Evolutionary conservation across 352 stramenopile species (phyloP).

Genomic region (Pythium insidiosum): DNA sequence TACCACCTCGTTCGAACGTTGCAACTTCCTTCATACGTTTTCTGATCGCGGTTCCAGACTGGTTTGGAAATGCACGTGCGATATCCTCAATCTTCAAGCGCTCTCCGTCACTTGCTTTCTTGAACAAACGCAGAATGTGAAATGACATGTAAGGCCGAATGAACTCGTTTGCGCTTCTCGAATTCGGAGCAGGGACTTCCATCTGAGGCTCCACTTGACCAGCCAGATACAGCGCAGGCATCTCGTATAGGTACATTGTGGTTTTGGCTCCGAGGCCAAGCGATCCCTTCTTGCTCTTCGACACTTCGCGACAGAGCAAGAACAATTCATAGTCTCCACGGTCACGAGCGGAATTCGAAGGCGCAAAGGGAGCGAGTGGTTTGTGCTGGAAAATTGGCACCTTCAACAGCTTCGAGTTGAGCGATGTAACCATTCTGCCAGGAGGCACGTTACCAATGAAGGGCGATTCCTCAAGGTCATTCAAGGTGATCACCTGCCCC

Average conservation of each 20-base stretch:
- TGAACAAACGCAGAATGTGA: conserved; percentile 77
- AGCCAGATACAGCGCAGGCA: conserved; percentile 66
- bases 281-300: conserved; percentile 61
- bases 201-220: conserved; percentile 80
- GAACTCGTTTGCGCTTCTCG: conserved; percentile 73
- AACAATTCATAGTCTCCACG: conserved; percentile 55
- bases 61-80: conserved; percentile 69
- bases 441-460: conserved; percentile 78
- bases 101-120: conserved; percentile 72
- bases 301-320: conserved; percentile 56
- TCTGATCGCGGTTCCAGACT: conserved; percentile 73
- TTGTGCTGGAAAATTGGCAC: conserved; percentile 74
- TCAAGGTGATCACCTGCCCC: conserved; percentile 77
- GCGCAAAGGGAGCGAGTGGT: conserved; percentile 39
- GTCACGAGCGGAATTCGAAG: conserved; percentile 26
- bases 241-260: conserved; percentile 68
- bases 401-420: conserved; percentile 83
- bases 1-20: conserved; percentile 78
- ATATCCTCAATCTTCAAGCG: conserved; percentile 83
- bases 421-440: conserved; percentile 62
- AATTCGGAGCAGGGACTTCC: conserved; percentile 76
- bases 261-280: conserved; percentile 36
- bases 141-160: conserved; percentile 85
- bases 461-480: conserved; percentile 69
- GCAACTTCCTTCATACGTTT: conserved; percentile 84